A percentile compares a stretch with the other conserved stretches of the same genome.
Conservation (phyloP, 306 rosid genomes). For the Cajanus cajan region DNA sequence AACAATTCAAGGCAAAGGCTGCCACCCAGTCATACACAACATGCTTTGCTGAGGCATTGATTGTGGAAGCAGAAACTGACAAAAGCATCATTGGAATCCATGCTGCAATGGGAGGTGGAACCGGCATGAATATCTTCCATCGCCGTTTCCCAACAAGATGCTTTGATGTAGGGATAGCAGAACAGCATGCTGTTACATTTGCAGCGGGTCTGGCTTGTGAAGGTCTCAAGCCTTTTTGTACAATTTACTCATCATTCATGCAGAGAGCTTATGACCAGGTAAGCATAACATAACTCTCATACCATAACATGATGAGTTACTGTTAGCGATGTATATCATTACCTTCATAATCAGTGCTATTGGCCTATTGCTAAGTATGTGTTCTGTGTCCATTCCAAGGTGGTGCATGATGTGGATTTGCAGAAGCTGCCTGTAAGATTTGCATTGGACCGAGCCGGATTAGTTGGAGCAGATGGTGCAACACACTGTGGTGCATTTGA, state of each 20-base stretch:
- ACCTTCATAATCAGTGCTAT: background rate
- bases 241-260: slow-evolving; percentile 86
- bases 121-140: slow-evolving; percentile 81
- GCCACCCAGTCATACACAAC: slow-evolving; percentile 68
- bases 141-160: slow-evolving; percentile 88
- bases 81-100: slow-evolving; percentile 78
- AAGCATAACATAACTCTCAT: slow-evolving; percentile 16
- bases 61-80: slow-evolving; percentile 90
- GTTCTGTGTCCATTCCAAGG: slow-evolving; percentile 42
- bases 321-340: background rate
- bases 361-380: slow-evolving; percentile 3
- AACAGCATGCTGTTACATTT: slow-evolving; percentile 97
- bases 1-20: slow-evolving; percentile 66
- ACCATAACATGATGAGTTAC: background rate
- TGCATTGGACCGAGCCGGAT: slow-evolving; percentile 89
- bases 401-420: slow-evolving; percentile 93
- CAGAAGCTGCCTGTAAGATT: slow-evolving; percentile 90
- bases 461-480: slow-evolving; percentile 92
- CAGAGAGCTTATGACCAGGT: slow-evolving; percentile 97
- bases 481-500: slow-evolving; percentile 89
- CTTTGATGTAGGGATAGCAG: slow-evolving; percentile 95
- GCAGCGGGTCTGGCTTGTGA: slow-evolving; percentile 94
- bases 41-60: slow-evolving; percentile 85
- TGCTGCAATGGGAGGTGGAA: slow-evolving; percentile 99
- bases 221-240: slow-evolving; percentile 86